Percentiles rank a stretch among this genome's conserved stretches.
Evolutionary conservation across 768 basidiomycete species (phyloP).

Genomic region (Suillus occidentalis): DNA sequence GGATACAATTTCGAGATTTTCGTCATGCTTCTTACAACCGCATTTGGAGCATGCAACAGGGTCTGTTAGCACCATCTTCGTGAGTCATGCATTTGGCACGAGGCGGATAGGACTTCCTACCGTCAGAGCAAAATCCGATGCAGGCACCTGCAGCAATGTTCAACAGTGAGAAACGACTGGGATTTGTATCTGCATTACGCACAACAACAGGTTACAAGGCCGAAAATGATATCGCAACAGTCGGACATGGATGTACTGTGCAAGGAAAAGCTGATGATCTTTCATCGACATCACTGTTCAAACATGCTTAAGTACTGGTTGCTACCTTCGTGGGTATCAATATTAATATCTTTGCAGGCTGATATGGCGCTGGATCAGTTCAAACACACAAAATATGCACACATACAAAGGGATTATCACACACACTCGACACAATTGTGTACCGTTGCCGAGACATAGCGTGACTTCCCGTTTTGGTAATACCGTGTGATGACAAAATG

Average conservation of each 20-base stretch:
- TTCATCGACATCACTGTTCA: not conserved
- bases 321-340: not conserved
- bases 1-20: not conserved
- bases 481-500: too few species aligned
- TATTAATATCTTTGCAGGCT: not conserved
- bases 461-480: too few species aligned
- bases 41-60: slow-evolving; percentile 13
- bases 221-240: slow-evolving; percentile 24
- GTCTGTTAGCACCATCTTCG: slow-evolving; percentile 7
- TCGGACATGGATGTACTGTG: slow-evolving; percentile 10
- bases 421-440: too few species aligned
- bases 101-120: not conserved
- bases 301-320: not conserved
- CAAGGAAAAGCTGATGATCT: not conserved
- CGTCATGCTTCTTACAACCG: slow-evolving; percentile 14
- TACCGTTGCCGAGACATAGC: too few species aligned
- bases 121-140: not conserved
- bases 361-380: too few species aligned
- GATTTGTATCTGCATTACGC: slow-evolving; percentile 6
- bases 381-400: too few species aligned
- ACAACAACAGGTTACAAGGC: slow-evolving; percentile 19
- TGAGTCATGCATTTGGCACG: not conserved
- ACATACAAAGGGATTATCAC: too few species aligned
- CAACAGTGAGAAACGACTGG: slow-evolving; percentile 11
- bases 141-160: slow-evolving; percentile 2